Conservation (phyloP, 148 eudicot genomes). For the Camellia sinensis region DNA sequence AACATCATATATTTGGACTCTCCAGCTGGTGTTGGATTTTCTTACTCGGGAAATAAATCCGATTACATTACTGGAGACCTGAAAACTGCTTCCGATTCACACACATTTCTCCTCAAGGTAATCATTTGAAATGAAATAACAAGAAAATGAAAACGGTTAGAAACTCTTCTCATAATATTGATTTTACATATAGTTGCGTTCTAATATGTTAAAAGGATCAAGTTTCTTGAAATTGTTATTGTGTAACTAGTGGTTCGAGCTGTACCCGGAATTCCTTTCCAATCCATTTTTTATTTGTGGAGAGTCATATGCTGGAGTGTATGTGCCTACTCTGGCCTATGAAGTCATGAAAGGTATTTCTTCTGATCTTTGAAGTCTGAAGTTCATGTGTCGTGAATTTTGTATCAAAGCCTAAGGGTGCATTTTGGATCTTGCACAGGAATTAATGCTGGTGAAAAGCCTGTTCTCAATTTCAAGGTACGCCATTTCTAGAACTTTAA, state of each 20-base stretch:
- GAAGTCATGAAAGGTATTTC: conserved; percentile 79
- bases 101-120: conserved; percentile 85
- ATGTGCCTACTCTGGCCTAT: conserved; percentile 84
- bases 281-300: conserved; percentile 87
- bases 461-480: conserved; percentile 81
- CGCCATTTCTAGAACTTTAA: background rate
- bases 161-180: background rate
- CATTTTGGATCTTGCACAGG: conserved; percentile 21
- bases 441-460: conserved; percentile 70
- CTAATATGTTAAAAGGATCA: background rate
- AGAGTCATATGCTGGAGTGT: conserved; percentile 95
- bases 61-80: conserved; percentile 76
- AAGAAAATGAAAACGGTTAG: background rate
- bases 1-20: conserved; percentile 87
- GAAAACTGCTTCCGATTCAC: conserved; percentile 76
- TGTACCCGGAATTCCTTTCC: conserved; percentile 64
- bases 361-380: background rate
- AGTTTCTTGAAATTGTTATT: conserved; percentile 8
- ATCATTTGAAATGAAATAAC: background rate
- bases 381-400: background rate
- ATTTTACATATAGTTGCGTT: background rate
- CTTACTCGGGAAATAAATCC: conserved; percentile 55
- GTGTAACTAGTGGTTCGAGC: conserved; percentile 68
- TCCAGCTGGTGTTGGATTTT: conserved; percentile 84
- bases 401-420: background rate